Percentiles rank a stretch among this genome's conserved stretches.
Conservation (phyloP, 148 eudicot genomes). For the Nyssa sinensis region DNA sequence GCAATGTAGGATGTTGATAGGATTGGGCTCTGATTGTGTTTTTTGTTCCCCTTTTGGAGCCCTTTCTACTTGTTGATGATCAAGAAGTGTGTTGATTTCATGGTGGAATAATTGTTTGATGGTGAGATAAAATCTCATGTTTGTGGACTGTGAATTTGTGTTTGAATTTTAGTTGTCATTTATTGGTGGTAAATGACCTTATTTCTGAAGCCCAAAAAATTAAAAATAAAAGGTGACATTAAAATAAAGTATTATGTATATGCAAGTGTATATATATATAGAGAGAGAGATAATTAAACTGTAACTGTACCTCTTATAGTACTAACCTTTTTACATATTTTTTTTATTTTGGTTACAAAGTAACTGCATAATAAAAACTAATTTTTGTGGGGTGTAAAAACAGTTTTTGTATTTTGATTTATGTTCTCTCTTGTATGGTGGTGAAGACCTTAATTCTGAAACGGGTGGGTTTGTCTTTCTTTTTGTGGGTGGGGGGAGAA, state of each 20-base stretch:
- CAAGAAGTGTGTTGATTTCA: background rate
- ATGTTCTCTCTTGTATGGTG: no score
- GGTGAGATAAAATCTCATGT: background rate
- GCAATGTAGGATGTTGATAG: background rate
- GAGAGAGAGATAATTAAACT: background rate
- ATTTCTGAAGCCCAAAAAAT: no score
- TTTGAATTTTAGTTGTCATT: background rate
- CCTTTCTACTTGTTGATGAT: background rate
- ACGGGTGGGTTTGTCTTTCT: no score
- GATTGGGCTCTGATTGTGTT: constrained; percentile 21
- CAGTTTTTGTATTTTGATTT: no score
- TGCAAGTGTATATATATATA: background rate
- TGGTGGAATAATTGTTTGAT: constrained; percentile 1
- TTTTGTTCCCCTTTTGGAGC: constrained; percentile 4
- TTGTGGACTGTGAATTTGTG: background rate
- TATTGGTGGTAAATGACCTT: background rate
- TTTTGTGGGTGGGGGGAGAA: no score
- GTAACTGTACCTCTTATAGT: no score
- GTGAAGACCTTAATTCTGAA: no score
- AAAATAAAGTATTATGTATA: background rate
- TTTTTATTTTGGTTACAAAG: no score
- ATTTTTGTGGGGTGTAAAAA: no score
- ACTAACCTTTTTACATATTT: no score
- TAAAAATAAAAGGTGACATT: no score
- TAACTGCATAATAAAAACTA: no score